These are phyloP conservation scores for Citrus unshiu DNA, from an alignment of 345 rosid genomes.

Conservation along the genomic window DNA sequence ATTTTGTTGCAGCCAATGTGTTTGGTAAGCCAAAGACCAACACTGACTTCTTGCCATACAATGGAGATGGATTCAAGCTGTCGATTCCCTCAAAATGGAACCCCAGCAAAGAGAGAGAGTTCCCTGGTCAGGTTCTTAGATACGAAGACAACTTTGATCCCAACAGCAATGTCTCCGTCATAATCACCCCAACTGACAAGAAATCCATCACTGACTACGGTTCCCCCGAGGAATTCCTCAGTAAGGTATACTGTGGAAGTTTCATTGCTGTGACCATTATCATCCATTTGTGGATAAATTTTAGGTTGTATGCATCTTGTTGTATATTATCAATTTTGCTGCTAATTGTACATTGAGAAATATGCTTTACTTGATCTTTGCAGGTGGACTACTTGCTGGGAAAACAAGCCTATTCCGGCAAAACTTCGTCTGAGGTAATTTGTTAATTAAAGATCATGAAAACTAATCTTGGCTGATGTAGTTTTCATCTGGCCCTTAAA, in stretches of 20 bases:
- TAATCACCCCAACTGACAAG: conserved; percentile 77
- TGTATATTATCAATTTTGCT: background rate
- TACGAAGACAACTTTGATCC: conserved; percentile 88
- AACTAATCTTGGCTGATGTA: background rate
- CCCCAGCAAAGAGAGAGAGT: conserved; percentile 90
- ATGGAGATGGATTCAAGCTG: conserved; percentile 77
- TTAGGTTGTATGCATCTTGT: background rate
- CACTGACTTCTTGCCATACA: conserved; percentile 68
- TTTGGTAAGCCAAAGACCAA: conserved; percentile 87
- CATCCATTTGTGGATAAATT: background rate
- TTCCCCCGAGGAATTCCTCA: conserved; percentile 70
- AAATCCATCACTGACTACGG: conserved; percentile 83
- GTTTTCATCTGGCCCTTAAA: background rate
- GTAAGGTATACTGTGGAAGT: conserved; percentile 35
- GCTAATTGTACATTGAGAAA: background rate
- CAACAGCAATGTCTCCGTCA: conserved; percentile 54
- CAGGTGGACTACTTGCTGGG: conserved; percentile 86
- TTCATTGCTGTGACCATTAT: background rate
- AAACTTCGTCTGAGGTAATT: conserved; percentile 74
- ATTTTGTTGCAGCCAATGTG: conserved; percentile 61
- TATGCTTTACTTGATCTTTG: conserved; percentile 4
- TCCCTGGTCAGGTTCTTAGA: conserved; percentile 85
- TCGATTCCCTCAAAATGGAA: conserved; percentile 88
- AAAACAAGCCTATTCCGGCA: conserved; percentile 69
- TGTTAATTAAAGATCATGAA: background rate